Percentiles rank a stretch among this genome's conserved stretches.
These are phyloP conservation scores for Gnetum montanum DNA, from an alignment of 75 land plant genomes.

Conservation along the genomic window DNA sequence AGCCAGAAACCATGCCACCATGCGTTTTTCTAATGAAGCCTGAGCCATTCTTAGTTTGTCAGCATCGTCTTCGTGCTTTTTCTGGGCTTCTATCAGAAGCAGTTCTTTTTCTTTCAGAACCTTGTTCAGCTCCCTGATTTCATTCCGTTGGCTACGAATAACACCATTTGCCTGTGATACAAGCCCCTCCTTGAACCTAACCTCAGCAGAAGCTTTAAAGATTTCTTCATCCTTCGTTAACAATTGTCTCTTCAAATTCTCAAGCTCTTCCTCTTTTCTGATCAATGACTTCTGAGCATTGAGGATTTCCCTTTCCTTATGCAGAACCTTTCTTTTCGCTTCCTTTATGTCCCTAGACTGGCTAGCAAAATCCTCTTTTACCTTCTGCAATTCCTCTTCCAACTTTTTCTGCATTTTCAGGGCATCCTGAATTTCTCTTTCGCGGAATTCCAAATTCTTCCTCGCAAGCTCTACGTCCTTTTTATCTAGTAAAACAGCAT, in stretches of 20 bases:
- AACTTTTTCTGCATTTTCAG: constrained; percentile 23
- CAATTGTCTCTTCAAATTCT: constrained; percentile 32
- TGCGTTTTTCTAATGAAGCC: constrained; percentile 43
- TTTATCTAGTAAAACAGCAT: constrained; percentile 30
- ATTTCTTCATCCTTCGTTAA: constrained; percentile 43
- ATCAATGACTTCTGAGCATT: constrained; percentile 12
- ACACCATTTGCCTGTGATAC: constrained; percentile 50
- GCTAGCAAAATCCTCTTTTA: constrained; percentile 26
- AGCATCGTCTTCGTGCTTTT: constrained; percentile 27
- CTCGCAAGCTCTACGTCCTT: constrained; percentile 34
- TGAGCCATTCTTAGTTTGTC: constrained; percentile 49
- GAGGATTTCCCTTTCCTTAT: constrained; percentile 24
- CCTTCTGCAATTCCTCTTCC: constrained; percentile 37
- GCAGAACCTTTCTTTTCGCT: constrained; percentile 22
- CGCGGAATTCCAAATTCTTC: constrained; percentile 41
- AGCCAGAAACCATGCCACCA: constrained; percentile 50
- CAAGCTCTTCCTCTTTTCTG: constrained; percentile 39
- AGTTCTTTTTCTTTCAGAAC: constrained; percentile 39
- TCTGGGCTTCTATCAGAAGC: constrained; percentile 22
- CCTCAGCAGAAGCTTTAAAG: constrained; percentile 18
- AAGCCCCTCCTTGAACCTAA: constrained; percentile 33
- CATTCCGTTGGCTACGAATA: constrained; percentile 37
- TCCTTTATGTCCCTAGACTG: constrained; percentile 32
- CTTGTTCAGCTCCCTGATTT: constrained; percentile 33
- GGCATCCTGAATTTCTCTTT: constrained; percentile 43